Evolutionary conservation across 2,329 filamentous ascomycete species (phyloP), one percentile per base, ranked within the genome.

Genomic region (Ophidiomyces ophidiicola): DNA sequence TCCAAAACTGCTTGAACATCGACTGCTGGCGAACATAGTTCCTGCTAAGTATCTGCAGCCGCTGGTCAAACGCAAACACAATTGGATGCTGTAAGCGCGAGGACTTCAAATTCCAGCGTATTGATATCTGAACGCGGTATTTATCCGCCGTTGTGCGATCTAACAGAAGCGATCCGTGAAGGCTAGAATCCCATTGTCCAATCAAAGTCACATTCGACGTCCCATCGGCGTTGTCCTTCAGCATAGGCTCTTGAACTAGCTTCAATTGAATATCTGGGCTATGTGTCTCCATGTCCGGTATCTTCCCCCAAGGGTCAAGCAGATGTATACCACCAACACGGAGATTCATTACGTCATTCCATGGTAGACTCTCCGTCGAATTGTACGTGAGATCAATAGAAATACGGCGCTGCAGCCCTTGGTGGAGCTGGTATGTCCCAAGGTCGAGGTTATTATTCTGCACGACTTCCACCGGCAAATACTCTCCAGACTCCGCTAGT

Each of bases 111-210:
- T 94, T 82, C 84, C 88, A 96, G 11, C 76, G 73, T 7, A 96
- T 66, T 0, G 81, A 79, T 62, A 94, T 79, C 59, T 94, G 87
- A 14, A 98, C 82, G 30, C 82, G 80, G 58, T 90, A 87, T 56
- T 86, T 90, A 44, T 94, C 87, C n/a, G 83, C 76, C 1, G 90
- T 96, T 1, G 84, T 80, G 18, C 88, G 78, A 60, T 98, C 87
- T n/a, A 98, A 74, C 10, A 96, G 70, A n/a, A 93, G 68, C 4
- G 90, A 94, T 46, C 78, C 79, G 59, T 98, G 90, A 48, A 90
- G 70, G 53, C 86, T 93, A 0, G 88, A 94, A 56, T 98, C 90
- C 90, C 90, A 98, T 54, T 96, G 87, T 0, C 82, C 86, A n/a
- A 81, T 72, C 30, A 96, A 70, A 1, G 80, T 87, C 25, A 94